A percentile compares a stretch with the other conserved stretches of the same genome.
phyloP scores from a whole-genome alignment of 2,329 filamentous ascomycete species.

The Elsinoe ampelina region DNA sequence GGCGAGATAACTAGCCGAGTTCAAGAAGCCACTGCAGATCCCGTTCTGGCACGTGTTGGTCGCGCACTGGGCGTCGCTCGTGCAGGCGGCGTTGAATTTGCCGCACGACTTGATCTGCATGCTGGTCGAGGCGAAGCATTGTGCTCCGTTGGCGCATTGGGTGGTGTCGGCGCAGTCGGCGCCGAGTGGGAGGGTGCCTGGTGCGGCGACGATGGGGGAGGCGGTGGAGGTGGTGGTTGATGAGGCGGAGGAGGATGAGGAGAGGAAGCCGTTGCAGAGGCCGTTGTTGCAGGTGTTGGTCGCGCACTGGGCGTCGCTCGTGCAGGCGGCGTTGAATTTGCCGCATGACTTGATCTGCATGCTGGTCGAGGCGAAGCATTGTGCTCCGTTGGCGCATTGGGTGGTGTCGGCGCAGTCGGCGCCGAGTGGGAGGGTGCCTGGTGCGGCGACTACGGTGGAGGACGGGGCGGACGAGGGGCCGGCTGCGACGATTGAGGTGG shows the following conservation, averaged over 20 bases:
- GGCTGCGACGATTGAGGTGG: background rate
- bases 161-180: constrained; percentile 16
- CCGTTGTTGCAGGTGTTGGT: constrained; percentile 22
- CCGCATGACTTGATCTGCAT: constrained; percentile 18
- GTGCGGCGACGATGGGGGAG: constrained; percentile 12
- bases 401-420: constrained; percentile 16
- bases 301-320: constrained; percentile 19
- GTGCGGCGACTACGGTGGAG: constrained; percentile 13
- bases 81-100: constrained; percentile 21
- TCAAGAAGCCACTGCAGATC: constrained; percentile 19
- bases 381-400: constrained; percentile 18
- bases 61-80: constrained; percentile 19
- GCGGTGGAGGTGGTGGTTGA: background rate
- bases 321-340: constrained; percentile 22
- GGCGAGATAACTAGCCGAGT: constrained; percentile 9
- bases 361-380: constrained; percentile 19
- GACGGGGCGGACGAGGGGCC: background rate
- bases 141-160: constrained; percentile 18
- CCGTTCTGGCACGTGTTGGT: constrained; percentile 22
- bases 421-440: constrained; percentile 19
- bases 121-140: constrained; percentile 19
- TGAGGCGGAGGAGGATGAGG: constrained; percentile 4
- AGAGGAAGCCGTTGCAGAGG: constrained; percentile 20
- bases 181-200: constrained; percentile 19
- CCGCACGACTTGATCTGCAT: constrained; percentile 18